Evolutionary conservation across 2,329 filamentous ascomycete species (phyloP), one percentile per base, ranked within the genome.

Genomic region (Sporothrix pseudoabietina): DNA sequence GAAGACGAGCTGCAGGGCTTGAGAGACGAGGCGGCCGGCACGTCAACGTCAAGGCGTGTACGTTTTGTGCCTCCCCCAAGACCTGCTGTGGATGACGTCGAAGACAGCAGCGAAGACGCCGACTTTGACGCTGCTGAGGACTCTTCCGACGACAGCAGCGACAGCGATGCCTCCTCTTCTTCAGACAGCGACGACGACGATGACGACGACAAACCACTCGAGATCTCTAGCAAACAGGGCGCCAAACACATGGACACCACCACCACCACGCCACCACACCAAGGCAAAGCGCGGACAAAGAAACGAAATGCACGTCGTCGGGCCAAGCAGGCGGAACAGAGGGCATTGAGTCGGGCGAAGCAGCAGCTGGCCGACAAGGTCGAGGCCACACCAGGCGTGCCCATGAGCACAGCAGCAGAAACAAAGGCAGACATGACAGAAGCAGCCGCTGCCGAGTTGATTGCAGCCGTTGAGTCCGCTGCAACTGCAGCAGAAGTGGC

Each of bases 241-340:
- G 26, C 47, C 12, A 14, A 32, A 16, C 1, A 22, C 5, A 61
- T 10, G 4, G 26, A 26, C 6, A n/a, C 4, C 30, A 10, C 16
- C 9, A 26, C 26, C 26, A 26, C 26, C 26, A 26, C 26, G 26
- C 26, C 39, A 3, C 59, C 35, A 3, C n/a, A 49, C 70, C 57
- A 73, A 14, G 75, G 80, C 8, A 77, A 85, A 69, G 78, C 80
- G 0, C 81, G 77, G 47, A 89, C 87, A 0, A 84, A 85, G 76
- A 86, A 83, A 74, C 83, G 87, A 6, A 89, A 89, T 75, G 83
- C 83, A 9, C 82, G 87, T 39, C 82, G 87, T 59, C 83, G 84
- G 3, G 80, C 80, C 3, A 83, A 83, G 72, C 77, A 78, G 26
- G 52, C 22, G 9, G 22, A 22, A n/a, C 26, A 55, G 22, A 26